phyloP scores from a whole-genome alignment of 192 early-diverging fungal genomes.

The Coemansia sp. region DNA sequence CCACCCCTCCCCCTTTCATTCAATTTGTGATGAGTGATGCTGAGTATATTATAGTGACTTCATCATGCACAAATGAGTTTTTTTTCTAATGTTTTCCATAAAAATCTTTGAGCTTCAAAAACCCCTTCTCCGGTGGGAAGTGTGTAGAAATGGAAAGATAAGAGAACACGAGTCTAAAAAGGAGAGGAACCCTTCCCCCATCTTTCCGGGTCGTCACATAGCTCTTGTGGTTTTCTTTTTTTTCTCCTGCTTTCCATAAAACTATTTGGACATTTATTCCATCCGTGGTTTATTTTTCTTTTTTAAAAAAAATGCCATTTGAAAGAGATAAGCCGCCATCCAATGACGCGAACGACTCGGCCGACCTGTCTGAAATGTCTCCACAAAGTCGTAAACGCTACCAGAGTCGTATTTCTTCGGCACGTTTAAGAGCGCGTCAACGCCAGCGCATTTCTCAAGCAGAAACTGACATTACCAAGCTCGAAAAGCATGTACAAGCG shows the following conservation, averaged over 20 bases:
- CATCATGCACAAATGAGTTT: background rate
- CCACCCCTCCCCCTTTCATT: background rate
- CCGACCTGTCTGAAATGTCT: slow-evolving; percentile 22
- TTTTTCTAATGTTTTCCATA: background rate
- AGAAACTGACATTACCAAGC: slow-evolving; percentile 18
- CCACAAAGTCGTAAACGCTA: slow-evolving; percentile 45
- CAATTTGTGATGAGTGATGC: background rate
- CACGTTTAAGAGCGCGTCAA: slow-evolving; percentile 47
- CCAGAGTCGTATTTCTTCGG: slow-evolving; percentile 47
- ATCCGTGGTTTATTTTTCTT: background rate
- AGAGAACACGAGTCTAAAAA: background rate
- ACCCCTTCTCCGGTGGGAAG: background rate
- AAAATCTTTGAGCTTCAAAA: background rate
- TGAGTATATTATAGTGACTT: background rate
- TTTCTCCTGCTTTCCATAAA: background rate
- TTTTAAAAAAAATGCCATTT: background rate
- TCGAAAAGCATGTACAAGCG: slow-evolving; percentile 22
- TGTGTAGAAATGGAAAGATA: background rate
- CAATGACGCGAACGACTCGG: background rate
- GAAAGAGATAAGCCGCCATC: background rate
- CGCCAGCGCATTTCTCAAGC: slow-evolving; percentile 16
- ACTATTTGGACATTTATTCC: background rate
- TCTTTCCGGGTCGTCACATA: too few species aligned
- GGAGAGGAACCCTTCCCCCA: background rate
- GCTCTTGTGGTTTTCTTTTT: too few species aligned